Base-by-base conservation (phyloP, 2,329 filamentous ascomycete genomes). In the Cercospora berteroae region DNA sequence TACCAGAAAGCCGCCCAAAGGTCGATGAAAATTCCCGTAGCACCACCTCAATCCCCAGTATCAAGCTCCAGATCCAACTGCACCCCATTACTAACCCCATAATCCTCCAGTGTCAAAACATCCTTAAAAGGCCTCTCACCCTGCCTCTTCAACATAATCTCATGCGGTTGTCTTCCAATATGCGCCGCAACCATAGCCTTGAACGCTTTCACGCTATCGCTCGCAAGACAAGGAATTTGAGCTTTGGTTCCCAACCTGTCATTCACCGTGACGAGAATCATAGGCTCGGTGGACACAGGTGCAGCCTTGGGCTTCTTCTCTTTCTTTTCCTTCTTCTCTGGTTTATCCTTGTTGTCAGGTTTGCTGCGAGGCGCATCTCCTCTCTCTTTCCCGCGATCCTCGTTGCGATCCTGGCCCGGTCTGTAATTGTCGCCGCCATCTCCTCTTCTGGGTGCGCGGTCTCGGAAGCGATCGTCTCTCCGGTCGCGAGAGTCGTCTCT, bases 231-330 rank as follows among this genome's bases (percentile, higher is more conserved):
- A 0, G 94, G 94, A 70, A 98, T 95, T 62, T 92, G 90, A 16
- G 94, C 92, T 76, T 97, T 97, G n/a, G 94, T 97, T 12, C 94
- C 94, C 39, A 98, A 83, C n/a, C 94, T 87, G 80, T 98, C 94
- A 78, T 98, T 98, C 76, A 98, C 89, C 75, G 94, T 88, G 18
- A 98, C 94, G 61, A 96, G 87, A 72, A 98, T 97, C 90, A 97
- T 96, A 65, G 93, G 90, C 76, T 96, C 90, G 5, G 83, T 81
- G 44, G 77, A 79, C 69, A 79, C 75, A 8, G 81, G 69, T 4
- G 66, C 63, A 23, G 63, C 52, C 44, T 70, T 69, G 57, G 73
- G 70, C 18, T 69, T 71, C 58, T 73, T 73, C 20, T 72, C 66
- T 31, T 74, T 71, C 60, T 75, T 73, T 7, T 69, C 33, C 33